Conservation (phyloP, 1,284 basidiomycete species). For the Leucoagaricus sp. region DNA sequence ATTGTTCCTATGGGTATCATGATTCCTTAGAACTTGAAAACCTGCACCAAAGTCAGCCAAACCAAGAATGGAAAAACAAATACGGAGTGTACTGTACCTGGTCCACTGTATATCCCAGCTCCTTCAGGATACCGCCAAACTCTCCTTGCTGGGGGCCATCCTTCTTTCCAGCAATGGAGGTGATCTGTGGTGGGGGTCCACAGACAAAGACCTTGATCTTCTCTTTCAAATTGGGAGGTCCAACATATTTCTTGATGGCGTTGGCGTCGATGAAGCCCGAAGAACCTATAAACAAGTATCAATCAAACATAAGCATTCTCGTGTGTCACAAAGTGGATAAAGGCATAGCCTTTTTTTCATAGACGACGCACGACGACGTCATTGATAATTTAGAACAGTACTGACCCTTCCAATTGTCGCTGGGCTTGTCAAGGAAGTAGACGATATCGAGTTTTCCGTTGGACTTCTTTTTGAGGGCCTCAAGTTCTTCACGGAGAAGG, state of each 20-base stretch:
- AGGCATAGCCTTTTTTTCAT: background rate
- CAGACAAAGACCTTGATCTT: constrained; percentile 92
- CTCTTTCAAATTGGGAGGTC: constrained; percentile 66
- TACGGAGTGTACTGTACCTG: constrained; percentile 51
- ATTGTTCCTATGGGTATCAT: background rate
- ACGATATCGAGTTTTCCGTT: constrained; percentile 79
- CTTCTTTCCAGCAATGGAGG: constrained; percentile 78
- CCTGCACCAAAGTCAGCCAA: background rate
- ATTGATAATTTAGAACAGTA: constrained; percentile 16
- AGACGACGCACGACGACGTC: background rate
- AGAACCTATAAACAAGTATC: constrained; percentile 41
- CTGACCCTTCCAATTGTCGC: constrained; percentile 70
- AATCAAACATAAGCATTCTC: background rate
- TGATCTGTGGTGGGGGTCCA: constrained; percentile 87
- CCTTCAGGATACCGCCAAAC: constrained; percentile 81
- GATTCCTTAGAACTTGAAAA: constrained; percentile 10
- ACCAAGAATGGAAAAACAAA: background rate
- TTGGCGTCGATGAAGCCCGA: constrained; percentile 76
- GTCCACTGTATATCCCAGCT: constrained; percentile 83
- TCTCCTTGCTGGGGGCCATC: constrained; percentile 82
- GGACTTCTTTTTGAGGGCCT: constrained; percentile 70
- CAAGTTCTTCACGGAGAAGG: constrained; percentile 82
- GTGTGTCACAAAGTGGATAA: no score
- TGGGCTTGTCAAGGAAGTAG: constrained; percentile 85
- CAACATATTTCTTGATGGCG: constrained; percentile 73